Conservation (phyloP, 2,329 filamentous ascomycete species). For the Claviceps sorghi region DNA sequence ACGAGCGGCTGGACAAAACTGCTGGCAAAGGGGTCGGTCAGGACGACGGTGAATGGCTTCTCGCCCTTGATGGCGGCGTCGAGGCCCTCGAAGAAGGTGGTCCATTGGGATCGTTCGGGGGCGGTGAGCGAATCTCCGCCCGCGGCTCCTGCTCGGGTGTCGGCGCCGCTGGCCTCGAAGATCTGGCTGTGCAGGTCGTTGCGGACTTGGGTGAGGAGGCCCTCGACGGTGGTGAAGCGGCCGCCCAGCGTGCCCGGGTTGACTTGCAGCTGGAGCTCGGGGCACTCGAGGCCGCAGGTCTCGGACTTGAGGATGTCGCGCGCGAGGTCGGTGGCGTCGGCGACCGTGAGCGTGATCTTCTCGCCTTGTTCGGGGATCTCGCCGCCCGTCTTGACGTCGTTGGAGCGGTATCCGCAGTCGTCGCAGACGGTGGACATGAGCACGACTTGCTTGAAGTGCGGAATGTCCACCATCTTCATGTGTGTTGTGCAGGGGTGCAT, state of each 20-base stretch:
- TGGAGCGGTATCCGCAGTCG: conserved; percentile 83
- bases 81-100: conserved; percentile 63
- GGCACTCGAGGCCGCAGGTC: conserved; percentile 73
- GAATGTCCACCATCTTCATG: conserved; percentile 98
- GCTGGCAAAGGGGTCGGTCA: conserved; percentile 78
- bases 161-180: conserved; percentile 53
- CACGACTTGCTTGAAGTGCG: conserved; percentile 93
- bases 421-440: conserved; percentile 91
- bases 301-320: conserved; percentile 95
- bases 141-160: conserved; percentile 25
- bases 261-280: conserved; percentile 73
- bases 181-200: conserved; percentile 80
- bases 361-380: conserved; percentile 77
- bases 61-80: conserved; percentile 67
- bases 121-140: conserved; percentile 68
- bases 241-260: conserved; percentile 91
- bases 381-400: conserved; percentile 95
- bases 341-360: conserved; percentile 64
- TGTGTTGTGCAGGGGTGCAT: conserved; percentile 74
- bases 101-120: conserved; percentile 59
- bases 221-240: conserved; percentile 93
- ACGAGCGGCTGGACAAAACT: conserved; percentile 90
- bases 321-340: conserved; percentile 56
- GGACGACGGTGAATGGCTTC: conserved; percentile 64
- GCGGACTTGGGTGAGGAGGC: conserved; percentile 79